Evolutionary conservation across 83 land plant genomes (phyloP), one percentile per base, ranked within the genome.

Genomic region (Picea abies): DNA sequence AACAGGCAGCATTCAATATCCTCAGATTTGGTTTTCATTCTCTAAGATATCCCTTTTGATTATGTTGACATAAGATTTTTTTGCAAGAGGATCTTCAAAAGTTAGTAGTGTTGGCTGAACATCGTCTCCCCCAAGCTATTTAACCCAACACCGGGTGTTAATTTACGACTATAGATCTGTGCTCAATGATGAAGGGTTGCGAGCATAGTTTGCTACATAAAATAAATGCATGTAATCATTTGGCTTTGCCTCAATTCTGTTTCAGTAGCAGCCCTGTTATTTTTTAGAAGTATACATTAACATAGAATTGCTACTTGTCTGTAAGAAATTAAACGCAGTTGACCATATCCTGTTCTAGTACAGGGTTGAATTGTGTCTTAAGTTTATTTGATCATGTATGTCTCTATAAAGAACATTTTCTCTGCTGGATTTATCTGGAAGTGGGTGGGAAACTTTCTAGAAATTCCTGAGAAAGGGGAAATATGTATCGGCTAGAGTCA

Each of bases 141-240:
- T 17, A 16, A 75, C 6, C 26, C 16, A 49, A 60, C 78, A 75
- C 26, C 49, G 60, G 78, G 60, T 75, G 17, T 49, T 75, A 75
- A 75, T 75, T 75, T n/a, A 75, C 22, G 52, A n/a, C 22, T 75
- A n/a, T 39, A 49, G 47, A 75, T 56, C 60, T 22, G 17, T 75
- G 60, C 78, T 75, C 23, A 4, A 15, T 26, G 25, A 75, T 47
- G 29, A 75, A 75, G 32, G 60, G 78, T 52, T 49, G 60, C 16
- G 32, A 49, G 60, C 78, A 75, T 75, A 44, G 32, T 35, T 25
- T 75, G 22, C 60, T 10, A 49, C 52, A 20, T 41, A 4, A 75
- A 75, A 75, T 75, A 75, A 47, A 22, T 75, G 78, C 78, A 49
- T 75, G 78, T 75, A 44, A n/a, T 75, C 16, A 22, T 22, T 69